Base-by-base conservation (phyloP, 768 basidiomycete species). In the Tricholoma saponaceum region DNA sequence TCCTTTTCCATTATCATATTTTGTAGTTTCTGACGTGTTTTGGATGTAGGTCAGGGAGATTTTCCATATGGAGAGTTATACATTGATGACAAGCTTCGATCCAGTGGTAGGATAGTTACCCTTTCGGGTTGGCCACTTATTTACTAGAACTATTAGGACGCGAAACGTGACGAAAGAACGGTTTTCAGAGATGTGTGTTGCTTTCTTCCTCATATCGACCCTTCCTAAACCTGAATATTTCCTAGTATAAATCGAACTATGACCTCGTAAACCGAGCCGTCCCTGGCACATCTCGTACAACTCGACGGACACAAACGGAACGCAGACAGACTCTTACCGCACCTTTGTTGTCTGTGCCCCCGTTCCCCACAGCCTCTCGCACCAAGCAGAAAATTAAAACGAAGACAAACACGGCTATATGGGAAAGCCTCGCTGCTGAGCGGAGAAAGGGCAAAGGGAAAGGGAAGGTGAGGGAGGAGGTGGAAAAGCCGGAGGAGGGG, bases 41-140 rank as follows among this genome's bases (percentile, higher is more conserved):
- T 26, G 51, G 23, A 49, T 43, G 20, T 41, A 93, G 88, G 79
- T 96, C 50, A 83, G 95, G 58, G 92, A 98, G 71, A 77, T 83
- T 58, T 98, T 95, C 70, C 95, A 98, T 67, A 79, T 96, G 72
- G 88, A 95, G 61, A 78, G 87, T 57, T 95, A 89, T 67, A 81
- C 84, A 2, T 85, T 82, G 23, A 78, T 96, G 75, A 72, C 94
- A 33, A 79, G 77, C 18, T 98, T 85, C 69, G 81, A 95, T 70
- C 95, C 94, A 8, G 70, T 76, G 70, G 89, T 90, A 60, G 35
- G 83, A 9, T 22, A 20, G 9, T 43, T 67, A 1, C 26, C 16
- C 37, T n/a, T 4, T 18, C 4, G 32, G 43, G n/a, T 14, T 23
- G 10, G 44, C 30, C 30, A 49, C 28, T 32, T 52, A 49, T 53